Percentiles rank a stretch among this genome's conserved stretches.
Conservation (phyloP, 305 asterid species). For the Nicotiana rustica region DNA sequence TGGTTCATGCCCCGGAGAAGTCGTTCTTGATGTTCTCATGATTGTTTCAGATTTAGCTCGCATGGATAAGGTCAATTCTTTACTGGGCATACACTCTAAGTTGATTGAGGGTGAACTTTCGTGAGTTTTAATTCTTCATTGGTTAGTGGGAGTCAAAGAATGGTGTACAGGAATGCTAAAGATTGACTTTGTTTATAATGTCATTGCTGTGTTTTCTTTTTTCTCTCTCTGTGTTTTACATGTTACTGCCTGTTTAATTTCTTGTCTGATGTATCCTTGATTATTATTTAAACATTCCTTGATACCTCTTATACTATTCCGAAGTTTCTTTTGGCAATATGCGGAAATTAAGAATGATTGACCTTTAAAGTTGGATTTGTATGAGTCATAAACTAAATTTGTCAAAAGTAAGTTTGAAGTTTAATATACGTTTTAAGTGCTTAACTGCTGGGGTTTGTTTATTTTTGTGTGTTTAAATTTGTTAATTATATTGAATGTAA, state of each 20-base stretch:
- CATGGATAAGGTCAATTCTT: slow-evolving; percentile 81
- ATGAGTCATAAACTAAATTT: slow-evolving; percentile 24
- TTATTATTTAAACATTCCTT: background rate
- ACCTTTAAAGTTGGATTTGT: slow-evolving; percentile 29
- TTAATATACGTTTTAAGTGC: background rate
- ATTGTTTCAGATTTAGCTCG: slow-evolving; percentile 97
- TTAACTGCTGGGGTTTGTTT: background rate
- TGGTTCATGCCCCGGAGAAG: slow-evolving; percentile 82
- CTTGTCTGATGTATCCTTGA: slow-evolving; percentile 1
- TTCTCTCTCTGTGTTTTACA: background rate
- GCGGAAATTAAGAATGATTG: slow-evolving; percentile 19
- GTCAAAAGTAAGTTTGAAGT: background rate
- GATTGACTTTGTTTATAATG: background rate
- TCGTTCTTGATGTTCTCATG: slow-evolving; percentile 89
- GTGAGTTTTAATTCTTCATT: background rate
- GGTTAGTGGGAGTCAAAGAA: background rate
- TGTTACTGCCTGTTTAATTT: slow-evolving; percentile 10
- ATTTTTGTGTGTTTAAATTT: background rate
- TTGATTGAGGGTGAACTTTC: background rate
- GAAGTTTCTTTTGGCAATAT: background rate
- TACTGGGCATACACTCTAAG: background rate
- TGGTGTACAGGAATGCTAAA: background rate
- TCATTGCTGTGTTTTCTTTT: background rate
- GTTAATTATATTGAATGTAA: background rate
- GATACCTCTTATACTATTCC: slow-evolving; percentile 8